Evolutionary conservation across 345 rosid species (phyloP), one percentile per base, ranked within the genome.

Genomic region (Aurinia saxatilis): DNA sequence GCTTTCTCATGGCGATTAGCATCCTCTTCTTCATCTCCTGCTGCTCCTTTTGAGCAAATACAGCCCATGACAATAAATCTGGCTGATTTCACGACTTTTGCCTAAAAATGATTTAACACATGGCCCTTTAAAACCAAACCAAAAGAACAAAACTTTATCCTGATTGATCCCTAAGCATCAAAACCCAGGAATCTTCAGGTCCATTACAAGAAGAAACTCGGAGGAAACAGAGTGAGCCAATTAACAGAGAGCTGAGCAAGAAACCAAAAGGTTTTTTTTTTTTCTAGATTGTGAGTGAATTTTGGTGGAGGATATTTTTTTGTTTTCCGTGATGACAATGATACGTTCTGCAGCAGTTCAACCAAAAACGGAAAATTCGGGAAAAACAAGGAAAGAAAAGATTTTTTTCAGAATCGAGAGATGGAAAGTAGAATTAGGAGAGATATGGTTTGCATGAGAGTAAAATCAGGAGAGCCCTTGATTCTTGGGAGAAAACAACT

Each of bases 31-130:
- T 75, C 82, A 7, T 79, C 85, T 37, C 66, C 82, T 14, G 66
- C 63, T 44, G 81, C 64, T 66, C 83, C 89, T 74, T 86, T 89
- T 2, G 96, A 92, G 82, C 87, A 86, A 63, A 91, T 66, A 77
- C 96, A 89, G 79, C 96, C 98, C 96, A 91, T 91, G 66, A 68
- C 79, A 70, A n/a, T 52, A 37, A 50, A 37, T 8, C 46, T 61
- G 13, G 50, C 73, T 44, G 21, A 29, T 31, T 50, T 39, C 34
- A 59, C 58, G 16, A 50, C n/a, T 59, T 10, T 42, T 11, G 39
- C 52, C 40, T 65, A 25, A 35, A n/a, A 41, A 68, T 34, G 53
- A 41, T 67, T 50, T 7, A 45, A 47, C 36, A 50, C 65, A 67
- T 67, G 50, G 6, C 8, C 36, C 30, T 65, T 17, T 7, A 30